Percentiles rank a stretch among this genome's conserved stretches.
Conservation (phyloP, 768 basidiomycete genomes). For the Trichaptum fuscoviolaceum region DNA sequence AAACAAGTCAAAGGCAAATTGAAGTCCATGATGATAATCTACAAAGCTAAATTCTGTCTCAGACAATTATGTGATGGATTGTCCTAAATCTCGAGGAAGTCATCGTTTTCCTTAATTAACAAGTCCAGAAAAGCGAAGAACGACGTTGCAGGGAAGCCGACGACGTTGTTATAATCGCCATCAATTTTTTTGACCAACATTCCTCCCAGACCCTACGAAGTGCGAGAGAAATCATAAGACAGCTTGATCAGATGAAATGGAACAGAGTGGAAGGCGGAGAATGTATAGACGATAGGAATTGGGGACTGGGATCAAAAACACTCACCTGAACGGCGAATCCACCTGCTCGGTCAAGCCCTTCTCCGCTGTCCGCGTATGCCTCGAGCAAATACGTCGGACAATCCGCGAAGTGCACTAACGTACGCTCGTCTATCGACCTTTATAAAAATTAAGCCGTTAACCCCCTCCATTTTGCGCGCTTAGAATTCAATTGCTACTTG, state of each 20-base stretch:
- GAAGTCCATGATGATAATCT: too few relatives aligned
- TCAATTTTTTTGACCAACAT: slow-evolving; percentile 80
- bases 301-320: background rate
- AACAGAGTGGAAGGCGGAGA: background rate
- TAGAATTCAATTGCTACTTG: slow-evolving; percentile 22
- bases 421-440: slow-evolving; percentile 80
- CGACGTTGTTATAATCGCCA: slow-evolving; percentile 86
- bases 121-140: slow-evolving; percentile 72
- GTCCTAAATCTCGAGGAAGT: slow-evolving; percentile 44
- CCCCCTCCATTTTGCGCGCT: background rate
- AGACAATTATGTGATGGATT: too few relatives aligned
- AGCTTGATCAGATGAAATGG: background rate
- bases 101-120: slow-evolving; percentile 69
- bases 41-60: too few relatives aligned
- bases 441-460: background rate
- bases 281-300: too few relatives aligned
- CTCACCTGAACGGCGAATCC: slow-evolving; percentile 91
- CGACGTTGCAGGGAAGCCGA: slow-evolving; percentile 86
- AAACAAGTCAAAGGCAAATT: too few relatives aligned
- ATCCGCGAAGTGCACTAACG: slow-evolving; percentile 72
- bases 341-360: slow-evolving; percentile 85
- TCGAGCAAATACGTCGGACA: slow-evolving; percentile 52
- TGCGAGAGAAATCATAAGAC: background rate
- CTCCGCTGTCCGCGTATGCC: slow-evolving; percentile 81
- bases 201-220: slow-evolving; percentile 67